phyloP scores from a whole-genome alignment of 768 basidiomycete genomes.

The Lentinula boryana region DNA sequence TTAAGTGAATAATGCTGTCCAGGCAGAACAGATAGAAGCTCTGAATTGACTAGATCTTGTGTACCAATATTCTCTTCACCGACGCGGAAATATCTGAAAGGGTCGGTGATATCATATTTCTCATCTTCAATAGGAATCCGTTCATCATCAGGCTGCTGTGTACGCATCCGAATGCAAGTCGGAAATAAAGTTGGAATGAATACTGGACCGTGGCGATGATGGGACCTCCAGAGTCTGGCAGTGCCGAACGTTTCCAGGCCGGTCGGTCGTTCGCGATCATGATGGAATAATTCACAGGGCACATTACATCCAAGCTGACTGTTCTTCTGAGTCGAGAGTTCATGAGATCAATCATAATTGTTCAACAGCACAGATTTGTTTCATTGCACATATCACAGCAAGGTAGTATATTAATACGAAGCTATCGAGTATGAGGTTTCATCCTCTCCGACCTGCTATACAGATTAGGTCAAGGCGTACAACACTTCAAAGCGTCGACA shows the following conservation, averaged over 20 bases:
- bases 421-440: background rate
- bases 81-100: constrained; percentile 2
- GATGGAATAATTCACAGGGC: background rate
- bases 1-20: constrained; percentile 8
- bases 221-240: background rate
- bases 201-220: background rate
- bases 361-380: background rate
- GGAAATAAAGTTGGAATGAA: background rate
- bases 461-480: background rate
- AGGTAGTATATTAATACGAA: background rate
- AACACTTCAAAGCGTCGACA: background rate
- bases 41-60: constrained; percentile 16
- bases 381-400: background rate
- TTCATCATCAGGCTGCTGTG: constrained; percentile 4
- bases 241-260: background rate
- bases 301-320: background rate
- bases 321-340: background rate
- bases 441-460: background rate
- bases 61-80: constrained; percentile 2
- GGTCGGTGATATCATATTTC: background rate
- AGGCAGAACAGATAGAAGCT: constrained; percentile 9
- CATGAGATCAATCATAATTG: constrained; percentile 1
- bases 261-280: background rate
- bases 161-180: background rate
- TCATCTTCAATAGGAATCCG: constrained; percentile 1